Evolutionary conservation across 2,329 filamentous ascomycete species (phyloP).

Genomic region (Arthrobotrys musiformis): DNA sequence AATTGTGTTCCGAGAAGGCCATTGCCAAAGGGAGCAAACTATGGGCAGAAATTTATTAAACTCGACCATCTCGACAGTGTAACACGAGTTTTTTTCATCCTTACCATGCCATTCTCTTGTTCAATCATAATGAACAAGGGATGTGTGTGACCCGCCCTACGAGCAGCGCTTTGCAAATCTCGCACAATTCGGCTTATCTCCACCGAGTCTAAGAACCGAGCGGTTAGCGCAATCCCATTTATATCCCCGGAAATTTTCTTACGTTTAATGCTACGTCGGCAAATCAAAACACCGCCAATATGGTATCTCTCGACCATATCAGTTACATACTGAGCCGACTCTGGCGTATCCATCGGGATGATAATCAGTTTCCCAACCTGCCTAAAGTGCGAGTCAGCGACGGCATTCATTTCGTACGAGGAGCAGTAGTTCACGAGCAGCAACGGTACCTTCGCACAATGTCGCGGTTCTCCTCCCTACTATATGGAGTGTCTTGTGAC

Average conservation of each 20-base stretch:
- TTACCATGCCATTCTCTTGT: constrained; percentile 83
- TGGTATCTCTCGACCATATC: constrained; percentile 81
- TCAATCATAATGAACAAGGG: constrained; percentile 91
- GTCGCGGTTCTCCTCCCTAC: constrained; percentile 45
- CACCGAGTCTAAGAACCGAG: constrained; percentile 76
- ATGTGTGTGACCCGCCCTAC: constrained; percentile 86
- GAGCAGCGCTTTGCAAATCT: constrained; percentile 91
- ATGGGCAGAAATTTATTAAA: constrained; percentile 48
- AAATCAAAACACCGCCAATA: constrained; percentile 85
- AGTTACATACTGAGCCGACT: constrained; percentile 37
- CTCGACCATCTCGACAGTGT: not conserved
- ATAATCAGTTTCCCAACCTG: constrained; percentile 80
- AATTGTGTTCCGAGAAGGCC: constrained; percentile 71
- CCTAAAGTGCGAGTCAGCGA: constrained; percentile 60
- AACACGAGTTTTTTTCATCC: not conserved
- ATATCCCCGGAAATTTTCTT: constrained; percentile 37
- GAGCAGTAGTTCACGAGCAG: not conserved
- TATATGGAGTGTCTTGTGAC: constrained; percentile 52
- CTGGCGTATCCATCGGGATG: constrained; percentile 66
- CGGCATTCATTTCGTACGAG: not conserved
- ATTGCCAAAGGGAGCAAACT: constrained; percentile 59
- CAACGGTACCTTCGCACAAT: constrained; percentile 44
- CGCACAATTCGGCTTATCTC: constrained; percentile 88
- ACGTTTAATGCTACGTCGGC: constrained; percentile 88
- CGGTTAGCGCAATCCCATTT: not conserved